A percentile compares a stretch with the other conserved stretches of the same genome.
These are phyloP conservation scores for Penicillium maclennaniae DNA, from an alignment of 495 filamentous ascomycete species.

Conservation along the genomic window DNA sequence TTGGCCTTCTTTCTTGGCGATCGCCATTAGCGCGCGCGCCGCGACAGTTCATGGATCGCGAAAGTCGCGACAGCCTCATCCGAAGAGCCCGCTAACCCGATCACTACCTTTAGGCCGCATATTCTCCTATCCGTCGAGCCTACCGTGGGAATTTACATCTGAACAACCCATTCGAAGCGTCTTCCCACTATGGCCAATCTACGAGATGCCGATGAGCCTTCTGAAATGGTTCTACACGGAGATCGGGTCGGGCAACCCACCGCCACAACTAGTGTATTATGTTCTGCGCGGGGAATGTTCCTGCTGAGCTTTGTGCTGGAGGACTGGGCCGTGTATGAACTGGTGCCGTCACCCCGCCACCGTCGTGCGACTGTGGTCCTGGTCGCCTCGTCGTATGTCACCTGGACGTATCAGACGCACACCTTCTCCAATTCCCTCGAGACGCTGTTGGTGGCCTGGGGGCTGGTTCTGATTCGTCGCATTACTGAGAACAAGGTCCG, in stretches of 20 bases:
- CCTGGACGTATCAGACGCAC: slow-evolving; percentile 98
- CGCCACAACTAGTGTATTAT: slow-evolving; percentile 82
- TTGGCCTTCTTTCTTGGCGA: slow-evolving; percentile 1
- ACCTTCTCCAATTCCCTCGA: slow-evolving; percentile 98
- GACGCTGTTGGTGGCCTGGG: slow-evolving; percentile 87
- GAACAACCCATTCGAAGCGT: slow-evolving; percentile 83
- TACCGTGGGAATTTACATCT: slow-evolving; percentile 94
- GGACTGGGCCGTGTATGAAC: slow-evolving; percentile 94
- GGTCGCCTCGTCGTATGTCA: slow-evolving; percentile 93
- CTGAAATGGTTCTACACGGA: slow-evolving; percentile 81
- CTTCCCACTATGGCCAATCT: slow-evolving; percentile 92
- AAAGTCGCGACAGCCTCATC: not conserved
- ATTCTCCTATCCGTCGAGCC: slow-evolving; percentile 78
- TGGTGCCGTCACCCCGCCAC: slow-evolving; percentile 70
- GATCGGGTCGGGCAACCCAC: slow-evolving; percentile 46
- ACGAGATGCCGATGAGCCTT: slow-evolving; percentile 87
- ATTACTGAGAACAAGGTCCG: slow-evolving; percentile 72
- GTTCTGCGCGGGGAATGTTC: slow-evolving; percentile 85
- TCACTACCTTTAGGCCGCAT: slow-evolving; percentile 63
- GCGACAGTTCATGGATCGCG: slow-evolving; percentile 2
- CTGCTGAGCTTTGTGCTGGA: slow-evolving; percentile 90
- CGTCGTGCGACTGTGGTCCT: slow-evolving; percentile 69
- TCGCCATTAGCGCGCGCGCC: not conserved
- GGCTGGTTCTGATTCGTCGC: slow-evolving; percentile 81
- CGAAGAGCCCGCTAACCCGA: not conserved